Percentiles rank a stretch among this genome's conserved stretches.
These are phyloP conservation scores for Psilocybe cubensis DNA, from an alignment of 768 basidiomycete species.

Conservation along the genomic window DNA sequence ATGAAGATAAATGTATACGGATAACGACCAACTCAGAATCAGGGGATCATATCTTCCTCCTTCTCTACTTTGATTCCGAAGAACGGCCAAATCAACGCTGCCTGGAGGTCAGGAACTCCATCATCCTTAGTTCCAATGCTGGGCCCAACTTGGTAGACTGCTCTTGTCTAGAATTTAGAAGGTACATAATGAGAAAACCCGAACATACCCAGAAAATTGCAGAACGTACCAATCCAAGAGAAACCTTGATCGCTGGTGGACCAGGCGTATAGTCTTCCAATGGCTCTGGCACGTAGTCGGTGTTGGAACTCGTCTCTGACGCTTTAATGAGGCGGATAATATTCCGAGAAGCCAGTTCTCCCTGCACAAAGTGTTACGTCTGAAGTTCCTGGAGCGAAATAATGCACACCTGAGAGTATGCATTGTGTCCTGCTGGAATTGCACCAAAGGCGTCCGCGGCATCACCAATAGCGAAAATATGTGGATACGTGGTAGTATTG, in stretches of 20 bases:
- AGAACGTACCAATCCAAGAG: conserved; percentile 57
- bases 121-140: conserved; percentile 47
- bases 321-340: conserved; percentile 46
- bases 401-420: conserved; percentile 47
- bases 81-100: conserved; percentile 47
- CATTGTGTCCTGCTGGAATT: conserved; percentile 60
- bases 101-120: conserved; percentile 50
- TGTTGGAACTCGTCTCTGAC: background rate
- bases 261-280: conserved; percentile 51
- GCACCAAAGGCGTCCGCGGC: conserved; percentile 69
- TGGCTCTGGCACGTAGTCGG: conserved; percentile 19
- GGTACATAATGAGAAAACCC: background rate
- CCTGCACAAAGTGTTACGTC: conserved; percentile 24
- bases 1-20: background rate
- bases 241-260: conserved; percentile 61
- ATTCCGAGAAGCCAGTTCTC: conserved; percentile 58
- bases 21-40: background rate
- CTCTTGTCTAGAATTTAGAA: conserved; percentile 34
- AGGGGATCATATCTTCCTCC: conserved; percentile 36
- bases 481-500: conserved; percentile 41
- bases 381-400: background rate
- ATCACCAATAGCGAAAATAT: conserved; percentile 68
- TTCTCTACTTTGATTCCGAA: conserved; percentile 44
- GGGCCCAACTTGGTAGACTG: conserved; percentile 50
- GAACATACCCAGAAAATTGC: background rate